Base-by-base conservation (phyloP, 1,139 yeast species). In the Wickerhamomyces sp. region DNA sequence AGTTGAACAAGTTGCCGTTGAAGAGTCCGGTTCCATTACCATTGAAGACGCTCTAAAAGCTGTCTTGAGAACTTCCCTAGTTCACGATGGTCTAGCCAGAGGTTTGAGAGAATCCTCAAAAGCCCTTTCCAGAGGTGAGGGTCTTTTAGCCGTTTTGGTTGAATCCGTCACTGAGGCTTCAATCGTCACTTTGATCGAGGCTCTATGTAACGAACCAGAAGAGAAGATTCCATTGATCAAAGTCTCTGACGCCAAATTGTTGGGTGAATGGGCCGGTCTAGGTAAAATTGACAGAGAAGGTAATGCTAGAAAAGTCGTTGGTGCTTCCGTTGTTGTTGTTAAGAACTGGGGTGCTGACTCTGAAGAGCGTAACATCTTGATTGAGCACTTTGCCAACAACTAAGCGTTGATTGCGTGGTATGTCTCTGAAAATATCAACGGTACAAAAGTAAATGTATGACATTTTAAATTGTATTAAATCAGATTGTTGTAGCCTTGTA, bases 191-290 rank as follows among this genome's bases (percentile, higher is more conserved):
- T 86, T 91, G 69, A 91, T 93, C 62, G 98, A 93, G 84, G 97
- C 97, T 75, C 83, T 91, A 66, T 89, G 97, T 77, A 87, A 88
- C 78, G 96, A 87, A 73, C 87, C 94, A 66, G 95, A 87, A 68
- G 80, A 82, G 72, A 87, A 87, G 77, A 87, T 91, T 59, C 97
- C 98, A 62, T 80, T 91, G 71, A 85, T 93, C 82, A 91, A 91
- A 85, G 97, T 91, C 59, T 87, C 97, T 59, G 98, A 93, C 68
- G 96, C 97, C 67, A 91, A 91, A 84, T 87, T 87, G 78, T 84
- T 91, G 67, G 99, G 99, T 80, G 97, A 91, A 79, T 91, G 98
- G 99, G 98, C 97, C 64, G 99, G 99, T 82, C 81, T 91, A 61
- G 93, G 96, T 78, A 91, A 88, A 77, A 83, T 91, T 64, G 98